phyloP scores from a whole-genome alignment of 768 basidiomycete genomes.

The Leccinum incarnatum region DNA sequence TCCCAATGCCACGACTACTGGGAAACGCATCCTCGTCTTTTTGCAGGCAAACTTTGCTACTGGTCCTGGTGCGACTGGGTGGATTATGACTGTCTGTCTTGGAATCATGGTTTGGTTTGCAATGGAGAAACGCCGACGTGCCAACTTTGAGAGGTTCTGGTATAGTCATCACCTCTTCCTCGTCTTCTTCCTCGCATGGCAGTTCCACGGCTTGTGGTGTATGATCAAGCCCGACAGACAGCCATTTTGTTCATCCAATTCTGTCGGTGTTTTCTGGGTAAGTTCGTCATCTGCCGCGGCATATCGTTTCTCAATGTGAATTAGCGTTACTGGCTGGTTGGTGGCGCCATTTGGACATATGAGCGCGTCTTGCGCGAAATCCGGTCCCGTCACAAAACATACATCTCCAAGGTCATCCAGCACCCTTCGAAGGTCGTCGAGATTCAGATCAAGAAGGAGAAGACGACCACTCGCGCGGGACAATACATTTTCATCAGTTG shows the following conservation, averaged over 20 bases:
- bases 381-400: constrained; percentile 86
- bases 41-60: constrained; percentile 76
- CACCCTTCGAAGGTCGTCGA: constrained; percentile 95
- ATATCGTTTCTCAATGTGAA: constrained; percentile 4
- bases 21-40: constrained; percentile 65
- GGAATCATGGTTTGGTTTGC: constrained; percentile 84
- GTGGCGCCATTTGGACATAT: constrained; percentile 78
- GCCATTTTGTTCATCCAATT: constrained; percentile 82
- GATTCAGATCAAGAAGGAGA: constrained; percentile 97
- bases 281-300: constrained; percentile 23
- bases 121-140: constrained; percentile 71
- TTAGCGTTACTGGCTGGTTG: constrained; percentile 87
- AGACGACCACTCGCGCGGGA: constrained; percentile 76
- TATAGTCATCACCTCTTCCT: constrained; percentile 88
- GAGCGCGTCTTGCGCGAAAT: constrained; percentile 93
- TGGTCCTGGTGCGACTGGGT: constrained; percentile 80
- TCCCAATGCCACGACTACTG: constrained; percentile 49
- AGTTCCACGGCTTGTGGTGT: constrained; percentile 95
- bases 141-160: constrained; percentile 88
- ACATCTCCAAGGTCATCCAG: constrained; percentile 91
- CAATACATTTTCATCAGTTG: constrained; percentile 93
- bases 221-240: constrained; percentile 91
- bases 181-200: constrained; percentile 91
- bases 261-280: constrained; percentile 95
- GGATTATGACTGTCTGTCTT: constrained; percentile 80